phyloP scores from a whole-genome alignment of 148 eudicot species.

The Cornus controversa region DNA sequence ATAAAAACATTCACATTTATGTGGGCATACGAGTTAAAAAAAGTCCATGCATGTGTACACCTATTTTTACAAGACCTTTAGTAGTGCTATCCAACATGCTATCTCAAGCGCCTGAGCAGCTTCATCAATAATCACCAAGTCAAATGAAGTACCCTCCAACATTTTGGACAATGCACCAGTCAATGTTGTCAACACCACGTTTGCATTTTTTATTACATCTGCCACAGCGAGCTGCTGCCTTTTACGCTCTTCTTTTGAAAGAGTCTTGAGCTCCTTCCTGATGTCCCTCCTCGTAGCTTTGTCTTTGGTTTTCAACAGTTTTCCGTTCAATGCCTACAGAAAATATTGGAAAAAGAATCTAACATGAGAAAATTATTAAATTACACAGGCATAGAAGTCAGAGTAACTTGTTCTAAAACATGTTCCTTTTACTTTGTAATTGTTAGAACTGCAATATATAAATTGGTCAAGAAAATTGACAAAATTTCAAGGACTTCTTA shows the following conservation, averaged over 20 bases:
- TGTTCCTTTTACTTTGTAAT: neutral
- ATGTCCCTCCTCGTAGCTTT: constrained; percentile 80
- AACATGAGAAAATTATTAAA: neutral
- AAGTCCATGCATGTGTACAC: neutral
- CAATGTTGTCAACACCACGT: constrained; percentile 87
- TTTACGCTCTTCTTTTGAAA: constrained; percentile 91
- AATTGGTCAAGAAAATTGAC: neutral
- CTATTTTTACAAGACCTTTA: constrained; percentile 51
- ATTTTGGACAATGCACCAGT: constrained; percentile 79
- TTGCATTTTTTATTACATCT: constrained; percentile 86
- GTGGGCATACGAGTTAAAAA: neutral
- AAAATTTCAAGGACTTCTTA: neutral
- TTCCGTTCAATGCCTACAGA: constrained; percentile 78
- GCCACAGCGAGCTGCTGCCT: constrained; percentile 94
- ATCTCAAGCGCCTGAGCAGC: constrained; percentile 99
- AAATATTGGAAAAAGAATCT: constrained; percentile 3
- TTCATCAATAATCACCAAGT: constrained; percentile 92
- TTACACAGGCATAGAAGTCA: neutral
- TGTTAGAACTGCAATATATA: neutral
- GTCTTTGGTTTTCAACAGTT: constrained; percentile 88
- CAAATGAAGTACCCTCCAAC: constrained; percentile 71
- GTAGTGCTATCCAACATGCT: constrained; percentile 95
- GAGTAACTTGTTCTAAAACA: neutral
- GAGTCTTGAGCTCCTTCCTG: constrained; percentile 78
- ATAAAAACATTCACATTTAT: neutral